Evolutionary conservation across 371 early-diverging fungal genomes (phyloP), one percentile per base, ranked within the genome.

Genomic region (Rhizopus arrhizus): DNA sequence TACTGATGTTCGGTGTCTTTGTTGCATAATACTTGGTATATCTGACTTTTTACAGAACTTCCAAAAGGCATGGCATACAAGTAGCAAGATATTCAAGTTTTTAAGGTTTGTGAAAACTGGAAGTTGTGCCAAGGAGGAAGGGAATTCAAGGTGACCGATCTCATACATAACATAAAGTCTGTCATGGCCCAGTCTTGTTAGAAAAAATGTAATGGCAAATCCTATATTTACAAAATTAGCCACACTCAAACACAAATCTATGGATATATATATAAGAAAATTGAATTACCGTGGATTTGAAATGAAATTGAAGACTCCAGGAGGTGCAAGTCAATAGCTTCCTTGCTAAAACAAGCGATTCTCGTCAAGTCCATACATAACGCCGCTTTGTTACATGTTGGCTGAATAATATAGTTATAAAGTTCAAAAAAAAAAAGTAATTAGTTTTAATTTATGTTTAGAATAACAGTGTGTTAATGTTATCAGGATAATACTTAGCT

Each of bases 301-400:
- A 53, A 46, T 60, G 61, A n/a, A 12, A 54, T 61, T 54, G 55
- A 22, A 46, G 61, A 54, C 54, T 61, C 49, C 31, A 61, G 61
- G 22, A 54, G 54, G 22, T 55, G 54, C 35, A 8, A 61, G 33
- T 54, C 61, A 47, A 46, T 54, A 43, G 28, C 61, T 48, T 61
- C 54, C 48, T 61, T 54, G 61, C 54, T 61, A 54, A 61, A 61
- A 54, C 61, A 61, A 61, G 61, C 49, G 48, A 61, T 33, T 61
- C 36, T 61, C 46, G 46, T 49, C 61, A 54, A 61, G 54, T 54
- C 61, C 12, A 61, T 48, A 61, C 61, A 55, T 61, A 61, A 61
- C 16, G 54, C 61, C 43, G 61, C 61, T 36, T 61, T 58, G 38
- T 40, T 58, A 48, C 58, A 58, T 11, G 58, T 49, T 31, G 31